Percentiles rank a stretch among this genome's conserved stretches.
phyloP scores from a whole-genome alignment of 306 rosid species.

The Ziziphus jujuba region DNA sequence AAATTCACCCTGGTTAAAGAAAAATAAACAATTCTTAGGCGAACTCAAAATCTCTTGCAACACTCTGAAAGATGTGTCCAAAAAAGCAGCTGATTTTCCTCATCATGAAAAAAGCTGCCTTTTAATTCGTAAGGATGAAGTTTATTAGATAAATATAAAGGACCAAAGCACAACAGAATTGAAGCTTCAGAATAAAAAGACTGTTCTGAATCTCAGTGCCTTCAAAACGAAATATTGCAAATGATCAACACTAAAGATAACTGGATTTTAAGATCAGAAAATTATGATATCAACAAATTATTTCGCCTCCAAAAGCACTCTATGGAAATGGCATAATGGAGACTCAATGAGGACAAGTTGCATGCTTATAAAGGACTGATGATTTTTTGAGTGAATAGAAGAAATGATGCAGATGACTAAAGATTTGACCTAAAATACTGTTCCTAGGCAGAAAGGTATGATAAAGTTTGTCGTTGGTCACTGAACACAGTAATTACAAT shows the following conservation, averaged over 20 bases:
- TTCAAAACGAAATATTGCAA: constrained; percentile 5
- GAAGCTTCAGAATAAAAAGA: background rate
- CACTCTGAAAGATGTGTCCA: constrained; percentile 16
- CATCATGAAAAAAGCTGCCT: background rate
- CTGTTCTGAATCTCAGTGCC: background rate
- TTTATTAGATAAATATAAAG: background rate
- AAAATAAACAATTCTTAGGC: constrained; percentile 1
- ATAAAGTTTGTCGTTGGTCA: background rate
- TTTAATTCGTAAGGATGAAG: background rate
- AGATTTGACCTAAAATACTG: background rate
- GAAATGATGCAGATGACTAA: background rate
- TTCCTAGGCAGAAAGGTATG: no score
- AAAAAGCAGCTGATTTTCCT: background rate
- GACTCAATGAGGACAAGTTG: constrained; percentile 1
- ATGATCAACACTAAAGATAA: constrained; percentile 14
- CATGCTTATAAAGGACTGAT: background rate
- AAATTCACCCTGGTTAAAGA: constrained; percentile 78
- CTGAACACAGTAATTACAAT: background rate
- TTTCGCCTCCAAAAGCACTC: constrained; percentile 9
- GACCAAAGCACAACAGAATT: background rate
- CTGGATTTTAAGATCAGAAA: background rate
- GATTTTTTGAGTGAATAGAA: background rate
- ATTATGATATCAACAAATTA: background rate
- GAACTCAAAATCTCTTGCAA: constrained; percentile 27
- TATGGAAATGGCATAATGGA: constrained; percentile 1